phyloP scores from a whole-genome alignment of 2,329 filamentous ascomycete species.

The Colletotrichum costaricense region DNA sequence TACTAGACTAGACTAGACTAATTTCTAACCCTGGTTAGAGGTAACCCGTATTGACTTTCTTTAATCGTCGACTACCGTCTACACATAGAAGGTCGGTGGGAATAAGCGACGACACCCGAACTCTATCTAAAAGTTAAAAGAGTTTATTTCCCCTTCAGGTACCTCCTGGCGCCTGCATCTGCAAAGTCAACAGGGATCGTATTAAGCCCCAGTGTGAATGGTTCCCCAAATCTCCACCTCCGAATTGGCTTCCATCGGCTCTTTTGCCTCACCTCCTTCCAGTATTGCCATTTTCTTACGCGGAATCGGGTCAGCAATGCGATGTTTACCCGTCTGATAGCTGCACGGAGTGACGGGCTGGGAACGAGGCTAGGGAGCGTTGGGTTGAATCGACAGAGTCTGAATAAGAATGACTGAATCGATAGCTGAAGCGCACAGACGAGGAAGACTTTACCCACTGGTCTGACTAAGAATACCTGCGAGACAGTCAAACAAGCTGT shows the following conservation, averaged over 20 bases:
- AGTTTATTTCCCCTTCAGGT: slow-evolving; percentile 24
- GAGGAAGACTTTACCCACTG: background rate
- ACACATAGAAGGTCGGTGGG: background rate
- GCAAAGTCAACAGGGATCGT: slow-evolving; percentile 5
- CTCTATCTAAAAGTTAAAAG: slow-evolving; percentile 32
- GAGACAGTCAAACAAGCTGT: background rate
- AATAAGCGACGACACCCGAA: slow-evolving; percentile 27
- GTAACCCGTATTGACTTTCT: background rate
- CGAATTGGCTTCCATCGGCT: background rate
- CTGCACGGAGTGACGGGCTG: background rate
- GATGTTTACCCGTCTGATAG: background rate
- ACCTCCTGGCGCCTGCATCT: background rate
- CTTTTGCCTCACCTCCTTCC: background rate
- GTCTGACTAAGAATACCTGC: background rate
- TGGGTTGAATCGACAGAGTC: background rate
- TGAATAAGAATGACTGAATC: background rate
- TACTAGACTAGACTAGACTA: too few species aligned
- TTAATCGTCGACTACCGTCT: background rate
- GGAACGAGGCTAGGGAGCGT: background rate
- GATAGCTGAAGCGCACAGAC: background rate
- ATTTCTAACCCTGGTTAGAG: too few species aligned
- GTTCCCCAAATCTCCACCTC: background rate
- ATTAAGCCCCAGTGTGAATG: background rate
- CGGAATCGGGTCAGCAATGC: background rate
- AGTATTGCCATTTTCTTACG: background rate